A percentile compares a stretch with the other conserved stretches of the same genome.
Conservation (phyloP, 495 filamentous ascomycete species). For the Collariella sp. region DNA sequence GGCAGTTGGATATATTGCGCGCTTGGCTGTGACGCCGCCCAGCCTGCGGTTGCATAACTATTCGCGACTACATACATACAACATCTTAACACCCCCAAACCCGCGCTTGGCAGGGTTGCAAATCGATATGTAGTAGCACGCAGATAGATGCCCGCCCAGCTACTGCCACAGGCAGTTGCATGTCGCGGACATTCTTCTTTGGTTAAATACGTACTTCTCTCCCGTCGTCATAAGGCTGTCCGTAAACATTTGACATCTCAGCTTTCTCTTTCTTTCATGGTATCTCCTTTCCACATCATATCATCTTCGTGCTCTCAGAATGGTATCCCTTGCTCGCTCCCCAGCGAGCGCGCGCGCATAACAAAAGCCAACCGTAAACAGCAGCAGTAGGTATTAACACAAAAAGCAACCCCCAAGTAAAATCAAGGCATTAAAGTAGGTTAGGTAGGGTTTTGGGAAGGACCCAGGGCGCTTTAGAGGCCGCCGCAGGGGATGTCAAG, state of each 20-base stretch:
- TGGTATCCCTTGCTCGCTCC: background rate
- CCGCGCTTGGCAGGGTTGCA: background rate
- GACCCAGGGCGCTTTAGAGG: background rate
- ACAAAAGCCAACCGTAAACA: background rate
- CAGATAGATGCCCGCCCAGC: background rate
- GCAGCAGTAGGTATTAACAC: background rate
- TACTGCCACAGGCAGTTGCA: slow-evolving; percentile 6
- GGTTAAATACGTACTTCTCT: background rate
- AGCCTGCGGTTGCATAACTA: background rate
- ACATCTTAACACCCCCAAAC: no score
- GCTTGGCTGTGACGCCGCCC: background rate
- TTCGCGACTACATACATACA: background rate
- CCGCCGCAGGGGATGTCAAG: slow-evolving; percentile 18
- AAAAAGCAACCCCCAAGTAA: background rate
- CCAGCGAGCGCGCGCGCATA: background rate
- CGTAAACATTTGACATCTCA: background rate
- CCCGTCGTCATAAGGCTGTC: background rate
- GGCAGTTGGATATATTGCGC: background rate
- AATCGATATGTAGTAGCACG: no score
- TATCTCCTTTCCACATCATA: slow-evolving; percentile 11
- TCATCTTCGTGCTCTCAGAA: background rate
- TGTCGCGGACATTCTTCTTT: no score
- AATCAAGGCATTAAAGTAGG: background rate
- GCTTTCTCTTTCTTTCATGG: no score
- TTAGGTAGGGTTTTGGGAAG: background rate